Evolutionary conservation across 805 yeast genomes (phyloP).

Genomic region (Jamesozyma piceae): DNA sequence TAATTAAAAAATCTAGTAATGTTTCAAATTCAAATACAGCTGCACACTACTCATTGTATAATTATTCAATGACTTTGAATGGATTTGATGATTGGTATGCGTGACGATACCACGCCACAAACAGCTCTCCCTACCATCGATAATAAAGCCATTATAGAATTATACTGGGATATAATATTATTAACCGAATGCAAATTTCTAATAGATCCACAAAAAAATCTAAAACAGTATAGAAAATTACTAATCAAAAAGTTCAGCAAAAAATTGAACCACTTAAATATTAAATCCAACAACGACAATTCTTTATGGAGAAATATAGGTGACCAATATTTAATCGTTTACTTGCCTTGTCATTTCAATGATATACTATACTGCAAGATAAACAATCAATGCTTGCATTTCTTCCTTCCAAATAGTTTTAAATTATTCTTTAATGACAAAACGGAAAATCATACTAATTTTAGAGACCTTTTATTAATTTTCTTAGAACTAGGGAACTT

Average conservation of each 20-base stretch:
- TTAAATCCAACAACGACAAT: background rate
- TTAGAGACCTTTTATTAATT: constrained; percentile 22
- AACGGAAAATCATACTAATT: constrained; percentile 3
- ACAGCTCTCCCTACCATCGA: no score
- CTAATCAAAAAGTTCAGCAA: constrained; percentile 1
- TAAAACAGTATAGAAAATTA: constrained; percentile 1
- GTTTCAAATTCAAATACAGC: background rate
- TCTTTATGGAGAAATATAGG: constrained; percentile 21
- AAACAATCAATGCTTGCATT: constrained; percentile 14
- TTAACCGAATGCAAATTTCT: constrained; percentile 23
- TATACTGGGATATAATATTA: constrained; percentile 28
- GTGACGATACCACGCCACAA: constrained; percentile 29
- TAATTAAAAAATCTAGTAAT: constrained; percentile 11
- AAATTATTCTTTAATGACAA: background rate
- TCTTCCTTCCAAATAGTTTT: constrained; percentile 11
- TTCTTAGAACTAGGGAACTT: constrained; percentile 22
- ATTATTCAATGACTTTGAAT: constrained; percentile 14
- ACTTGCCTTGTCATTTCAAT: constrained; percentile 18
- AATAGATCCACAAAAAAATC: background rate
- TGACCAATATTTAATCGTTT: constrained; percentile 17
- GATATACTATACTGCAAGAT: constrained; percentile 21
- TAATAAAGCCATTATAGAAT: constrained; percentile 12
- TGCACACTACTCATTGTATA: constrained; percentile 7
- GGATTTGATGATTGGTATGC: constrained; percentile 28
- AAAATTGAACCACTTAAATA: background rate